These are phyloP conservation scores for Fusarium nurragi DNA, from an alignment of 2,329 filamentous ascomycete genomes.

Conservation along the genomic window DNA sequence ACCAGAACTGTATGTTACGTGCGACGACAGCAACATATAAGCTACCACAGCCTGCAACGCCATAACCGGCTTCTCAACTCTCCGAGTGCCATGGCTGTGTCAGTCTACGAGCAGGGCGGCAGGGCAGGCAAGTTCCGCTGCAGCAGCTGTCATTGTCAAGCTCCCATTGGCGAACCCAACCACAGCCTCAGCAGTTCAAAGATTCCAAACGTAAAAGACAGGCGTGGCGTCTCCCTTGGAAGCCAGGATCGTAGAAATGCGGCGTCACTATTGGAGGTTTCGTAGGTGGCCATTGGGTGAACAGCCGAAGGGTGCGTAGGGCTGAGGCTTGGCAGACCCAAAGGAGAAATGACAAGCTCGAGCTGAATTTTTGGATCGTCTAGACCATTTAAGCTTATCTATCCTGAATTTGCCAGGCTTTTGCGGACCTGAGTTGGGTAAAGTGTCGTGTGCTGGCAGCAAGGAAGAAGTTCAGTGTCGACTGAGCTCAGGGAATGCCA, in stretches of 20 bases:
- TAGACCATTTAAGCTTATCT: constrained; percentile 31
- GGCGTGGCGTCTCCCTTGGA: constrained; percentile 17
- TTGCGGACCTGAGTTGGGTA: background rate
- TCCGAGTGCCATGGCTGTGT: constrained; percentile 1
- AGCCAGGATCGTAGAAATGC: background rate
- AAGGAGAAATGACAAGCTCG: constrained; percentile 18
- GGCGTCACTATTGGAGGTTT: constrained; percentile 8
- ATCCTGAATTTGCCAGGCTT: background rate
- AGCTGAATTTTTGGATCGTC: constrained; percentile 20
- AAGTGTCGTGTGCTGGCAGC: background rate
- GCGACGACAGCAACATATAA: constrained; percentile 19
- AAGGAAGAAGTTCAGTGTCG: background rate
- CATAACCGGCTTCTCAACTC: constrained; percentile 10
- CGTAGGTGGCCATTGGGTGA: constrained; percentile 5
- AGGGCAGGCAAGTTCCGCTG: background rate
- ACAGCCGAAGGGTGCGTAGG: constrained; percentile 10
- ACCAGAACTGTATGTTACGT: background rate
- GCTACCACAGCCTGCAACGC: background rate
- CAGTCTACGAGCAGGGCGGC: background rate
- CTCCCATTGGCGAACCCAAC: constrained; percentile 7
- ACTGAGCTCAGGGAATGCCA: background rate
- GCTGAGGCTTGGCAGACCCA: constrained; percentile 11
- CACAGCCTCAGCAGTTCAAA: background rate
- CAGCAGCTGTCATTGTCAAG: background rate
- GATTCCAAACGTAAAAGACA: constrained; percentile 1